phyloP scores from a whole-genome alignment of 208 protist genomes.

The Crithidia expoeki region DNA sequence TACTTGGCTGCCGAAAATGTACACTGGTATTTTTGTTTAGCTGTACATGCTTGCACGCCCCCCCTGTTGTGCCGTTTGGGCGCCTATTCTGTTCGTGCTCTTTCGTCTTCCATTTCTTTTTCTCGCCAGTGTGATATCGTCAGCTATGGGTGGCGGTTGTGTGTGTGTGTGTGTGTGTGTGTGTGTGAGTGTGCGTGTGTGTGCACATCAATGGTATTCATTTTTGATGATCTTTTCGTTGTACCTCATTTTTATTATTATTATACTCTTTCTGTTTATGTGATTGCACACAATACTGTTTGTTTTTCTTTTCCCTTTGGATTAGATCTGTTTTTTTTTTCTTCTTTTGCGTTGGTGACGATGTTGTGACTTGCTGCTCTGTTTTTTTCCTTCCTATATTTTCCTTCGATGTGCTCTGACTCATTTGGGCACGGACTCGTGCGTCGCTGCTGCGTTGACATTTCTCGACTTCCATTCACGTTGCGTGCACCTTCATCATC shows the following conservation, averaged over 20 bases:
- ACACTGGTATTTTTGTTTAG: no score
- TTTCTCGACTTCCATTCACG: no score
- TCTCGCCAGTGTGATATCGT: neutral
- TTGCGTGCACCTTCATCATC: no score
- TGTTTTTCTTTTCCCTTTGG: neutral
- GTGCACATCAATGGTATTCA: neutral
- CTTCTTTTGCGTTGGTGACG: neutral
- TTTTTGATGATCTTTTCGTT: no score
- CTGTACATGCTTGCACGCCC: no score
- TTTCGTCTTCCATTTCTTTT: neutral
- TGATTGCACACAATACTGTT: neutral
- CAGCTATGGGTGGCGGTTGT: neutral
- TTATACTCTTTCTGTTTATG: no score
- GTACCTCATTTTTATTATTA: no score
- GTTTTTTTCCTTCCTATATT: slow-evolving; percentile 10
- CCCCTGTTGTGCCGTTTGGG: neutral
- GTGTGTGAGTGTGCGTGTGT: no score
- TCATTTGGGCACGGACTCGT: no score
- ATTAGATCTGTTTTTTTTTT: slow-evolving; percentile 1
- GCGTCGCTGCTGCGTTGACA: no score
- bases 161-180: no score
- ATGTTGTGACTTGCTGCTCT: neutral
- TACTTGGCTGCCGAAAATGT: neutral
- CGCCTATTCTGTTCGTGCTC: neutral
- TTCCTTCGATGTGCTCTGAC: slow-evolving; percentile 2